These are phyloP conservation scores for Physcia stellaris DNA, from an alignment of 495 filamentous ascomycete genomes.

Conservation along the genomic window DNA sequence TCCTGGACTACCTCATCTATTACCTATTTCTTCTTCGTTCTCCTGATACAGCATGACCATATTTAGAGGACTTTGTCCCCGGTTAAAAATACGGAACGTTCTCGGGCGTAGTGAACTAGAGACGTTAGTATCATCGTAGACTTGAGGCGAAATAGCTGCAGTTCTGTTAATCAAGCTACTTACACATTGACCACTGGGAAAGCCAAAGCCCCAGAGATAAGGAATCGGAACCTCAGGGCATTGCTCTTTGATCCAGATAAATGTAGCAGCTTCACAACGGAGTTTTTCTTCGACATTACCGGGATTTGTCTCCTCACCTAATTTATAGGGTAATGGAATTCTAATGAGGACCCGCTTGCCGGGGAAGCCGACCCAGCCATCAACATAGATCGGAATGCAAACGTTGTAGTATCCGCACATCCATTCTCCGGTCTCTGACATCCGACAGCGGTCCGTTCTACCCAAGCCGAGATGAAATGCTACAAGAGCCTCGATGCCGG, in stretches of 20 bases:
- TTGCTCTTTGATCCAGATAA: slow-evolving; percentile 23
- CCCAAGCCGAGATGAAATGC: slow-evolving; percentile 15
- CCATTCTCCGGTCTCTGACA: slow-evolving; percentile 22
- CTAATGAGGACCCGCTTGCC: slow-evolving; percentile 21
- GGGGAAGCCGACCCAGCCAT: slow-evolving; percentile 2
- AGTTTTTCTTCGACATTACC: slow-evolving; percentile 29
- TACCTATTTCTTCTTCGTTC: too few species aligned
- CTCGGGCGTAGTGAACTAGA: slow-evolving; percentile 20
- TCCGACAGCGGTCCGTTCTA: slow-evolving; percentile 11
- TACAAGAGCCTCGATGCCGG: slow-evolving; percentile 15
- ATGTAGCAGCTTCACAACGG: slow-evolving; percentile 24
- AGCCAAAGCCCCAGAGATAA: slow-evolving; percentile 24
- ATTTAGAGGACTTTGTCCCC: too few species aligned
- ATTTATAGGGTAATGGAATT: slow-evolving; percentile 25
- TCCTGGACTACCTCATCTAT: too few species aligned
- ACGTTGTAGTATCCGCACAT: slow-evolving; percentile 29
- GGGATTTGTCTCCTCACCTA: slow-evolving; percentile 22
- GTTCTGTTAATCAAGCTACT: neutral
- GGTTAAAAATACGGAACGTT: too few species aligned
- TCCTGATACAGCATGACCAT: too few species aligned
- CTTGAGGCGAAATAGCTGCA: slow-evolving; percentile 1
- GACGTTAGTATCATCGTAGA: slow-evolving; percentile 2
- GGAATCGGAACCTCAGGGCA: slow-evolving; percentile 23
- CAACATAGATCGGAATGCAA: slow-evolving; percentile 24
- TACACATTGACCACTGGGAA: slow-evolving; percentile 16